Evolutionary conservation across 257 asterid genomes (phyloP), one percentile per base, ranked within the genome.

Genomic region (Eustoma russellianum): DNA sequence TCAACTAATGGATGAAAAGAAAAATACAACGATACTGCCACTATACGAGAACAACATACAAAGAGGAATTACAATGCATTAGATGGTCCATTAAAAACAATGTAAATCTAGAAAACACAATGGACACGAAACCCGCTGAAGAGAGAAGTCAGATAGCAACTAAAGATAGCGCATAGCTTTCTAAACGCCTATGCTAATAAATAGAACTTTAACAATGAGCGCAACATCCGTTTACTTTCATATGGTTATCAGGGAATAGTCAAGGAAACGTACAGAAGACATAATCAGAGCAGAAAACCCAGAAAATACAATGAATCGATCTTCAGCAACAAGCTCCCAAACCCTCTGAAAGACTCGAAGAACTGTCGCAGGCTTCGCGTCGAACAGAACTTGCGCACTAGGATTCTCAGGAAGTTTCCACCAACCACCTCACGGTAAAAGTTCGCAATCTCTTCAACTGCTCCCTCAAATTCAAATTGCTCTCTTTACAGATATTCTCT

Each of bases 361-460:
- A 38, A 91, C 94, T 52, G 97, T 91, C n/a, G 85, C 94, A 41
- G 98, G 97, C 72, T 84, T 81, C 16, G 98, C 86, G 13, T 70
- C 56, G 52, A 70, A 28, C n/a, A 57, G 80, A 55, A 65, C 75
- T 16, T 72, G 65, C 53, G 65, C 81, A 48, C 77, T 95, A 13
- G 63, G 44, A 38, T 38, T 7, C 12, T 38, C 43, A 7, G 94
- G 70, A 48, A 90, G 81, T 72, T 76, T 70, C 98, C 97, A 87
- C 96, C 96, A 91, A 33, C 76, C 78, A 46, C 98, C 98, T 35
- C 95, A 97, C 11, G 98, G 95, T 50, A 82, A 61, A 38, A 78
- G 7, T 40, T 70, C 66, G 50, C 93, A 91, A 81, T 66, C 64
- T 78, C 70, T 54, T 70, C 28, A 85, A 51, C 48, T 69, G 77